Evolutionary conservation across 306 rosid species (phyloP).

Genomic region (Benincasa hispida): DNA sequence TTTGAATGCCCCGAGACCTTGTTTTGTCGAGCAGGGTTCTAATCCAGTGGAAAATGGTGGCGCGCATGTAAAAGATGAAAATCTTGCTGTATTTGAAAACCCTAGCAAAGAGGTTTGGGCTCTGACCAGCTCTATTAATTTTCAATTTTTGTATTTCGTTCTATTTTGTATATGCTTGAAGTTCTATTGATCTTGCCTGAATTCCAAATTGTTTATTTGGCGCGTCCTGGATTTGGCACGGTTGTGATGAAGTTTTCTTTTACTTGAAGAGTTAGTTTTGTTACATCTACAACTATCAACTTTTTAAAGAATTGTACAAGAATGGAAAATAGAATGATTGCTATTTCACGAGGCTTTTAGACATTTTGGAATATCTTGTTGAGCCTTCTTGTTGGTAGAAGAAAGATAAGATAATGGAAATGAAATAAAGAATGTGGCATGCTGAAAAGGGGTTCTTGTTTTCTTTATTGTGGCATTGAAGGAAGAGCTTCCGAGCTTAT

Average conservation of each 20-base stretch:
- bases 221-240: background rate
- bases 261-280: background rate
- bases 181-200: background rate
- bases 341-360: background rate
- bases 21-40: conserved; percentile 17
- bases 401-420: background rate
- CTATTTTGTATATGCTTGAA: background rate
- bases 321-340: background rate
- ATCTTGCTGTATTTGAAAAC: conserved; percentile 21
- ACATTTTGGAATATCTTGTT: background rate
- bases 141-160: background rate
- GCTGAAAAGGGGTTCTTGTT: background rate
- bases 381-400: background rate
- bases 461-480: background rate
- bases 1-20: conserved; percentile 6
- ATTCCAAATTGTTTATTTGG: background rate
- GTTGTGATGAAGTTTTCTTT: background rate
- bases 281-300: background rate
- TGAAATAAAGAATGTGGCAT: background rate
- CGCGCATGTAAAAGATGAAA: conserved; percentile 8
- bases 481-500: background rate
- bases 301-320: background rate
- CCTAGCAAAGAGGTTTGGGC: conserved; percentile 27
- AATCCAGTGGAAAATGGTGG: conserved; percentile 21
- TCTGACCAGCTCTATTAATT: background rate